Conservation (phyloP, 306 rosid genomes). For the Ziziphus jujuba region DNA sequence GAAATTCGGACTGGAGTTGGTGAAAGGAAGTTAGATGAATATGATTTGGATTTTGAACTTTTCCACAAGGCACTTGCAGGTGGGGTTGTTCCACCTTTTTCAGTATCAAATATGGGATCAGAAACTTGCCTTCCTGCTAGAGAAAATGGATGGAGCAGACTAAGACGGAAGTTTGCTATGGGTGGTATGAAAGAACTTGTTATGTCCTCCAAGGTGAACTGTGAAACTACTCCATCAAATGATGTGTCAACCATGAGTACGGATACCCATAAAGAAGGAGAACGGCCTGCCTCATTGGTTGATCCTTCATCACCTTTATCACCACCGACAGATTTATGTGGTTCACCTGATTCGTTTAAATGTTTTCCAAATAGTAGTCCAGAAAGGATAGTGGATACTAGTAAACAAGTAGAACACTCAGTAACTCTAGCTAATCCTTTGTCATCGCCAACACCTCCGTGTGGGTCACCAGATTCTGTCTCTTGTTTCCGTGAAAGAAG, state of each 20-base stretch:
- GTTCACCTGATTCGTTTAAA: constrained; percentile 69
- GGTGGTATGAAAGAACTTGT: constrained; percentile 59
- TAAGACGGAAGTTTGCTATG: constrained; percentile 54
- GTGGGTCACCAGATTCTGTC: constrained; percentile 53
- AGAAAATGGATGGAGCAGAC: constrained; percentile 77
- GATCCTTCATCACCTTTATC: constrained; percentile 49
- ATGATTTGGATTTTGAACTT: constrained; percentile 76
- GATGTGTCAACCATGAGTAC: constrained; percentile 31
- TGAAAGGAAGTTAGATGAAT: constrained; percentile 60
- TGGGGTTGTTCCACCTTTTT: constrained; percentile 86
- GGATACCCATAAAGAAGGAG: constrained; percentile 33
- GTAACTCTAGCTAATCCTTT: constrained; percentile 37
- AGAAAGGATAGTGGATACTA: constrained; percentile 35
- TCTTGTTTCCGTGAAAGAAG: constrained; percentile 46
- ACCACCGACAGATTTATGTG: constrained; percentile 47
- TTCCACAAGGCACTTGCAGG: constrained; percentile 83
- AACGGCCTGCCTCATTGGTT: constrained; percentile 26
- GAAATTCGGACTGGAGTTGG: constrained; percentile 15
- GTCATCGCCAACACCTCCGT: constrained; percentile 42
- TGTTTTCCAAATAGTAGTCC: constrained; percentile 46
- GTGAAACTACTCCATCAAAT: constrained; percentile 28
- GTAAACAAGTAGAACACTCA: constrained; percentile 32
- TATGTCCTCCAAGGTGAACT: constrained; percentile 47
- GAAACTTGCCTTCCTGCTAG: constrained; percentile 86
- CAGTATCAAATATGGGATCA: constrained; percentile 55